phyloP scores from a whole-genome alignment of 768 basidiomycete genomes.

The Chiua virens region DNA sequence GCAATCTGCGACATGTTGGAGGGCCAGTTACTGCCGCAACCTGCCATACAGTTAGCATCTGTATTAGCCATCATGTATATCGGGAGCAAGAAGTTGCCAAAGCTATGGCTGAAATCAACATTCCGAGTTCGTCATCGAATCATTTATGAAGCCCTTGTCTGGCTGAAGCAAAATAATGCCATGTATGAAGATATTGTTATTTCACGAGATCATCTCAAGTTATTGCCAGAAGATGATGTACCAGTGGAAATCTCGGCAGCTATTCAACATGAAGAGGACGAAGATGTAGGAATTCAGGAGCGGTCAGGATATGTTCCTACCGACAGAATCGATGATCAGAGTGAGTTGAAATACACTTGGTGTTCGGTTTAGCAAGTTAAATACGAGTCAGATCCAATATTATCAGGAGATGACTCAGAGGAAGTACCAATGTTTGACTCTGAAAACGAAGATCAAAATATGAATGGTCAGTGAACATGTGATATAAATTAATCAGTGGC shows the following conservation, averaged over 20 bases:
- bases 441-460: no score
- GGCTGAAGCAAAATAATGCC: conserved; percentile 34
- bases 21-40: conserved; percentile 28
- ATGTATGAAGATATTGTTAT: conserved; percentile 26
- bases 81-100: conserved; percentile 20
- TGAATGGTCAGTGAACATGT: no score
- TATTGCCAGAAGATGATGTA: conserved; percentile 33
- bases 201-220: conserved; percentile 12
- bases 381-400: no score
- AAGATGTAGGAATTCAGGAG: conserved; percentile 21
- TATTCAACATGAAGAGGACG: conserved; percentile 23
- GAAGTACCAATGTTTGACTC: no score
- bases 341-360: conserved; percentile 18
- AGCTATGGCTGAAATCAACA: conserved; percentile 14
- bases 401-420: no score
- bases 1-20: conserved; percentile 30
- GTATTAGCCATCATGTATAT: conserved; percentile 34
- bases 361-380: no score
- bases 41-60: conserved; percentile 21
- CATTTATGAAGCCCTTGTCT: conserved; percentile 28
- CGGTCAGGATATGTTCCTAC: conserved; percentile 31
- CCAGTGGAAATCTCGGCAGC: conserved; percentile 29
- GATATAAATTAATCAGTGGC: no score
- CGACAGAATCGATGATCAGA: conserved; percentile 6
- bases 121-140: conserved; percentile 24